Evolutionary conservation across 106 monocot species (phyloP).

Genomic region (Chionographis japonica): DNA sequence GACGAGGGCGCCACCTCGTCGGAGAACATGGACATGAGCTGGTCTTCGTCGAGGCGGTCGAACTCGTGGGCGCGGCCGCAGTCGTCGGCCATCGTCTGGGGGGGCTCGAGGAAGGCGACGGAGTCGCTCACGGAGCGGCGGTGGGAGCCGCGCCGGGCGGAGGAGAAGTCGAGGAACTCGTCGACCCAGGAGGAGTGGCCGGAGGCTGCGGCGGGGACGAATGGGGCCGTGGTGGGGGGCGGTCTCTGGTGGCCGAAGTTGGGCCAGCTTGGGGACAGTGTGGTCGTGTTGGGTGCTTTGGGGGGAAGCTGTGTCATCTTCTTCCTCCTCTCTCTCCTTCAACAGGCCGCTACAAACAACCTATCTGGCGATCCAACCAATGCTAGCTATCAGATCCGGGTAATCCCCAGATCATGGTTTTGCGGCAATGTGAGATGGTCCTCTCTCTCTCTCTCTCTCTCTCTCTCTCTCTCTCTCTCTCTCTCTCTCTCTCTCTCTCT

Average conservation of each 20-base stretch:
- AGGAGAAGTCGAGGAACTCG: slow-evolving; percentile 85
- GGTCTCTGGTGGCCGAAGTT: slow-evolving; percentile 15
- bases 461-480: no score
- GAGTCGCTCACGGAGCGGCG: slow-evolving; percentile 74
- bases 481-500: no score
- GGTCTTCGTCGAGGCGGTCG: slow-evolving; percentile 77
- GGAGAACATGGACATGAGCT: slow-evolving; percentile 92
- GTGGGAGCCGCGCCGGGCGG: slow-evolving; percentile 57
- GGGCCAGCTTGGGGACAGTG: slow-evolving; percentile 31
- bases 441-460: no score
- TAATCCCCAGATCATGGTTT: no score
- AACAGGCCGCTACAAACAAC: no score
- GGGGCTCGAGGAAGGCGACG: slow-evolving; percentile 57
- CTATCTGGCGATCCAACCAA: no score
- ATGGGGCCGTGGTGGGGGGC: not conserved
- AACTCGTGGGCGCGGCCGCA: slow-evolving; percentile 37
- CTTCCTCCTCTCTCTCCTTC: not conserved
- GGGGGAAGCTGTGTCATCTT: slow-evolving; percentile 84
- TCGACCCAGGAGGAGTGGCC: slow-evolving; percentile 54
- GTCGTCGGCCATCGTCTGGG: not conserved
- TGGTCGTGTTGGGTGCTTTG: slow-evolving; percentile 51
- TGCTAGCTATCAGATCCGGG: no score
- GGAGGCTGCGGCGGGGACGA: not conserved
- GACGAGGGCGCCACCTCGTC: slow-evolving; percentile 24
- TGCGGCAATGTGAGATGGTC: no score